Evolutionary conservation across 164 flowering plant genomes (phyloP).

Genomic region (Liquidambar formosana): DNA sequence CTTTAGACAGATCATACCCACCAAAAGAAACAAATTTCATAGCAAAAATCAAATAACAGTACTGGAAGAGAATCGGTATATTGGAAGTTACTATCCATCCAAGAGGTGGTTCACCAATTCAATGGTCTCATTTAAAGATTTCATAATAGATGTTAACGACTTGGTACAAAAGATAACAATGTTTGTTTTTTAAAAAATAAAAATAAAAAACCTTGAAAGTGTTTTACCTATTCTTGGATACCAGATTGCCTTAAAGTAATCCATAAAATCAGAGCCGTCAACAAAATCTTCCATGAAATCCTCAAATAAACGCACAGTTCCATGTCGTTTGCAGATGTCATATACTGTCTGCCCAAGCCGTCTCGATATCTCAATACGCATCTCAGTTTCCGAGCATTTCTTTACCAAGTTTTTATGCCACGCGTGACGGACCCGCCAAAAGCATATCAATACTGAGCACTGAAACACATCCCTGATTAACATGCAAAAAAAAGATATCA

Average conservation of each 20-base stretch:
- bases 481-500: conserved; percentile 6
- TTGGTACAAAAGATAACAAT: neutral
- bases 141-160: neutral
- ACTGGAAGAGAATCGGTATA: neutral
- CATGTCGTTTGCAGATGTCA: conserved; percentile 54
- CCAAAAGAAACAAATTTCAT: neutral
- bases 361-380: conserved; percentile 54
- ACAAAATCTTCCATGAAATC: conserved; percentile 70
- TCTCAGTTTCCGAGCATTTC: conserved; percentile 54
- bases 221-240: conserved; percentile 75
- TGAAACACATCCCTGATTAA: conserved; percentile 81
- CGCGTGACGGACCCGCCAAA: conserved; percentile 91
- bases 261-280: conserved; percentile 72
- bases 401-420: conserved; percentile 87
- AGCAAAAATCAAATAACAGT: neutral
- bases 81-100: neutral
- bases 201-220: neutral
- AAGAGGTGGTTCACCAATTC: neutral
- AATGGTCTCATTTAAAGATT: neutral
- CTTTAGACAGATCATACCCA: neutral
- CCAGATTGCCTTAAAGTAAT: conserved; percentile 89
- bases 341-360: conserved; percentile 60
- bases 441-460: conserved; percentile 73
- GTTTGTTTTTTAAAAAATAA: neutral
- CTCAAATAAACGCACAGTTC: conserved; percentile 45